A percentile compares a stretch with the other conserved stretches of the same genome.
Evolutionary conservation across 2,329 filamentous ascomycete genomes (phyloP).

Genomic region (Cladosporium sp.): DNA sequence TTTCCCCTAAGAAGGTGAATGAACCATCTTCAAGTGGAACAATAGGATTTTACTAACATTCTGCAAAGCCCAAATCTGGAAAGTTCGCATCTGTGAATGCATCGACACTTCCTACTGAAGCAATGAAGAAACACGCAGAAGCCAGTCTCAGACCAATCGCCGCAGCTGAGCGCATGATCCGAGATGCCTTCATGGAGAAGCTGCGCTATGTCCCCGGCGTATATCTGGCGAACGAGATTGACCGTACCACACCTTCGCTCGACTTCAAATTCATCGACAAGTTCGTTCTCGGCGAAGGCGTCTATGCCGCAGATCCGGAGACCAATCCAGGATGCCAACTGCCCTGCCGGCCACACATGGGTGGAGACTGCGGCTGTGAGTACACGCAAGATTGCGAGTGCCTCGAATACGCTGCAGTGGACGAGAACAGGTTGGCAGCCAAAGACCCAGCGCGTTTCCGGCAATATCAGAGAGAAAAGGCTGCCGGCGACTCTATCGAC

Average conservation of each 20-base stretch:
- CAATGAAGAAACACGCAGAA: slow-evolving; percentile 33
- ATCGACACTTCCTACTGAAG: slow-evolving; percentile 30
- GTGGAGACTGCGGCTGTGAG: slow-evolving; percentile 55
- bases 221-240: slow-evolving; percentile 52
- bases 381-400: slow-evolving; percentile 62
- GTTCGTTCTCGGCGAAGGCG: slow-evolving; percentile 57
- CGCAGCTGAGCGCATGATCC: slow-evolving; percentile 34
- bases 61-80: slow-evolving; percentile 12
- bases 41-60: slow-evolving; percentile 10
- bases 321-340: slow-evolving; percentile 64
- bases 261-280: slow-evolving; percentile 66
- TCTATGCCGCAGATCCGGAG: slow-evolving; percentile 52
- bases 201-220: slow-evolving; percentile 24
- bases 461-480: slow-evolving; percentile 16
- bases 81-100: slow-evolving; percentile 30
- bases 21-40: not conserved
- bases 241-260: slow-evolving; percentile 52
- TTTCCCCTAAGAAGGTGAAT: slow-evolving; percentile 33
- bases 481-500: slow-evolving; percentile 18
- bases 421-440: slow-evolving; percentile 34
- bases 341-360: slow-evolving; percentile 54
- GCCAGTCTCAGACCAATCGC: slow-evolving; percentile 21
- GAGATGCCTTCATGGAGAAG: slow-evolving; percentile 34
- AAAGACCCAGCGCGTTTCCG: slow-evolving; percentile 20
- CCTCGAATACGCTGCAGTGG: slow-evolving; percentile 57